phyloP scores from a whole-genome alignment of 2,329 filamentous ascomycete species.

The Emericellopsis cladophorae region DNA sequence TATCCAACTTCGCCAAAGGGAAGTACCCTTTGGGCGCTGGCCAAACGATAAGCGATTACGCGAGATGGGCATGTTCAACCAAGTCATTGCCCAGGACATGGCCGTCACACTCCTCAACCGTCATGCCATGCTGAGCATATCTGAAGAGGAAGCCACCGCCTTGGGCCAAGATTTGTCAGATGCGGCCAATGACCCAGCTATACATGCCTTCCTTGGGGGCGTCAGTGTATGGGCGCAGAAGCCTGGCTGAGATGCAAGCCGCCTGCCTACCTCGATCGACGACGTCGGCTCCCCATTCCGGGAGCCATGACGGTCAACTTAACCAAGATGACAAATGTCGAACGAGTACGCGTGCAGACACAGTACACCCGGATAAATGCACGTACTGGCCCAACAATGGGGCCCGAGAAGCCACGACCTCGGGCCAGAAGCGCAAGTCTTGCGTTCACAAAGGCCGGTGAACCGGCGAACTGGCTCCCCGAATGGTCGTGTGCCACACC shows the following conservation, averaged over 20 bases:
- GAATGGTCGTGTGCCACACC: no score
- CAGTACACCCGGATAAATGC: no score
- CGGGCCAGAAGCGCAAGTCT: no score
- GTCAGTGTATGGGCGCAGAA: constrained; percentile 25
- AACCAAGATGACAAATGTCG: no score
- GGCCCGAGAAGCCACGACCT: no score
- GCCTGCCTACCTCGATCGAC: no score
- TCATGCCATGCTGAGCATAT: constrained; percentile 18
- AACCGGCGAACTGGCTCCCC: no score
- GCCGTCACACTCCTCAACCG: constrained; percentile 18
- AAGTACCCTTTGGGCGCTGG: constrained; percentile 24
- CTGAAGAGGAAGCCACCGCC: constrained; percentile 17
- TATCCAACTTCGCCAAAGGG: constrained; percentile 10
- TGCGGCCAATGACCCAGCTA: constrained; percentile 16
- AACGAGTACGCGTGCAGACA: no score
- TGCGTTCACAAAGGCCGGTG: no score
- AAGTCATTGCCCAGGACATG: constrained; percentile 21
- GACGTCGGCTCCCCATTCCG: no score
- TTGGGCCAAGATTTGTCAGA: constrained; percentile 17
- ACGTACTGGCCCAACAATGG: no score
- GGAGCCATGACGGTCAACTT: no score
- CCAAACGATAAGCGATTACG: constrained; percentile 17
- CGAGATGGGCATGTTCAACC: constrained; percentile 24
- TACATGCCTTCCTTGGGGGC: constrained; percentile 21
- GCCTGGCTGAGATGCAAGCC: constrained; percentile 7